phyloP scores from a whole-genome alignment of 495 filamentous ascomycete genomes.

The Xylaria scruposa region DNA sequence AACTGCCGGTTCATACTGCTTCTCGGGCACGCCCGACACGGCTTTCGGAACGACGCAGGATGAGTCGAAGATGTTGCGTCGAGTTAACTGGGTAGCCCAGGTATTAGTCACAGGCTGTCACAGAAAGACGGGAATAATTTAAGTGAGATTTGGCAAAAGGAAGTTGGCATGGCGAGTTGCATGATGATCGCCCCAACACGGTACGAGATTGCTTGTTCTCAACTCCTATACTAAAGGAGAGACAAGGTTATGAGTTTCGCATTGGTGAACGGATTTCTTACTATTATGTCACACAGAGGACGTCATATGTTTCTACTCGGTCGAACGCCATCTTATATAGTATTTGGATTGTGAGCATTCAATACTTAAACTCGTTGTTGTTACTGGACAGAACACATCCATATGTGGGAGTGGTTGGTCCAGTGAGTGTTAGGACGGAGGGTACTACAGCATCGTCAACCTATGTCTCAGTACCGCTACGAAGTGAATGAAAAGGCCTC shows the following conservation, averaged over 20 bases:
- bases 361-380: not conserved
- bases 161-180: not conserved
- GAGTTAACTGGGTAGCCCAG: not conserved
- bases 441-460: not conserved
- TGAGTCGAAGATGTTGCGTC: not conserved
- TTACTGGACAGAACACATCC: slow-evolving; percentile 1
- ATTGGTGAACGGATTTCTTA: not conserved
- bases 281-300: not conserved
- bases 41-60: slow-evolving; percentile 7
- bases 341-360: not conserved
- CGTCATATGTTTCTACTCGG: slow-evolving; percentile 11
- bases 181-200: slow-evolving; percentile 10
- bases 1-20: slow-evolving; percentile 14
- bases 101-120: slow-evolving; percentile 3
- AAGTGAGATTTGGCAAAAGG: slow-evolving; percentile 22
- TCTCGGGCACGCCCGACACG: slow-evolving; percentile 10
- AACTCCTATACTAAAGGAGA: not conserved
- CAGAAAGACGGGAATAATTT: slow-evolving; percentile 18
- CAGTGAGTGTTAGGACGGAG: not conserved
- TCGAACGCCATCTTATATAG: not conserved
- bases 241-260: not conserved
- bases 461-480: not conserved
- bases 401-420: not conserved
- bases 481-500: not conserved
- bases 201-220: not conserved